Base-by-base conservation (phyloP, 164 flowering plant species). In the Dillenia turbinata region DNA sequence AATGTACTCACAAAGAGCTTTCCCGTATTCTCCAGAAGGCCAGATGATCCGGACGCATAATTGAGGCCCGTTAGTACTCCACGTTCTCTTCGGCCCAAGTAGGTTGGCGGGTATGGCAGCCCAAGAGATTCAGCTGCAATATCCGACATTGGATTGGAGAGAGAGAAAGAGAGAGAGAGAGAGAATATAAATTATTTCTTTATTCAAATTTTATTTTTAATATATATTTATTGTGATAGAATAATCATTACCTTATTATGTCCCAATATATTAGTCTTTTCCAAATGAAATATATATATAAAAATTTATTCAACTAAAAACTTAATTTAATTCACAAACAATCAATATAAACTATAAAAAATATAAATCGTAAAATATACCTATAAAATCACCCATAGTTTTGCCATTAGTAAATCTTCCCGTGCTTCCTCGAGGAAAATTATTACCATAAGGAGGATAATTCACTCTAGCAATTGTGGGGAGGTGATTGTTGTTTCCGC, bases 391-490 rank as follows among this genome's bases (percentile, higher is more conserved):
- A 0, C 72, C 75, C 0, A 73, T 60, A 1, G 78, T 82, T 66
- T 60, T 74, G n/a, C 84, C 86, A 59, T 84, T 80, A 13, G 84
- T 80, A 62, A 84, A 84, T 57, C 86, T 78, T 33, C 88, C 88
- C 0, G 88, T 79, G 16, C 61, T 44, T 24, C 82, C 84, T n/a
- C 51, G 10, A 10, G 47, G 47, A 56, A 82, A 84, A 59, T 75
- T 52, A 2, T 49, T 51, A 3, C 86, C 88, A 58, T 84, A 84
- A 14, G 88, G 88, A 7, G 6, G 22, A 56, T 63, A 84, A 67
- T 80, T 58, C 0, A 81, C 83, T 69, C 48, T 78, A 0, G 78
- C 74, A 2, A 75, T 0, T 9, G 82, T 78, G 8, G 76, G 83
- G 62, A 82, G 56, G 2, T 70, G n/a, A 57, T 82, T 82, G 68